These are phyloP conservation scores for Puccinia coronata DNA, from an alignment of 1,284 basidiomycete species.

Conservation along the genomic window DNA sequence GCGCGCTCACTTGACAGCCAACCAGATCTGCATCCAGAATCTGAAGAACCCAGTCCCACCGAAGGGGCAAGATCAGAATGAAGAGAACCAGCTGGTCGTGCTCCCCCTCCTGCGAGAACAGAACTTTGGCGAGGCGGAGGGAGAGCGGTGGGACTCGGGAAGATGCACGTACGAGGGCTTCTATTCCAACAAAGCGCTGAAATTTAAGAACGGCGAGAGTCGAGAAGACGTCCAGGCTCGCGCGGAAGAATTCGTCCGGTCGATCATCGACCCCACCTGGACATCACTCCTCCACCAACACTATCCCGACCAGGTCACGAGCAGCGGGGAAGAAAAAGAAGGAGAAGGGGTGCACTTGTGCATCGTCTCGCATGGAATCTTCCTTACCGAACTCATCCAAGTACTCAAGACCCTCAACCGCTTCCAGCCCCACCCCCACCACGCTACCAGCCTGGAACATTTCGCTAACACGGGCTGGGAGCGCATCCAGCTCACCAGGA, in stretches of 20 bases:
- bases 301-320: no score
- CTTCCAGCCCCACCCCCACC: background rate
- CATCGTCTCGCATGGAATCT: constrained; percentile 35
- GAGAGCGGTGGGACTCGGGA: constrained; percentile 13
- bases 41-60: background rate
- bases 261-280: constrained; percentile 14
- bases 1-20: constrained; percentile 26
- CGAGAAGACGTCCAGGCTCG: background rate
- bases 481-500: background rate
- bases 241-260: background rate
- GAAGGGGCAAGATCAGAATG: background rate
- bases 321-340: no score
- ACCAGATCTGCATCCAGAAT: constrained; percentile 25
- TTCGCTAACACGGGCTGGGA: constrained; percentile 38
- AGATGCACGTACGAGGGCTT: background rate
- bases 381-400: constrained; percentile 29
- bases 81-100: background rate
- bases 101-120: constrained; percentile 8
- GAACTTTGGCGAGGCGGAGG: constrained; percentile 33
- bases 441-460: constrained; percentile 9
- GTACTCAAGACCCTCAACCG: background rate
- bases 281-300: background rate
- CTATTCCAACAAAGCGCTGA: background rate
- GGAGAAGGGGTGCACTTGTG: constrained; percentile 21
- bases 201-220: constrained; percentile 29